phyloP scores from a whole-genome alignment of 192 early-diverging fungal species.

The Linnemannia zychae region DNA sequence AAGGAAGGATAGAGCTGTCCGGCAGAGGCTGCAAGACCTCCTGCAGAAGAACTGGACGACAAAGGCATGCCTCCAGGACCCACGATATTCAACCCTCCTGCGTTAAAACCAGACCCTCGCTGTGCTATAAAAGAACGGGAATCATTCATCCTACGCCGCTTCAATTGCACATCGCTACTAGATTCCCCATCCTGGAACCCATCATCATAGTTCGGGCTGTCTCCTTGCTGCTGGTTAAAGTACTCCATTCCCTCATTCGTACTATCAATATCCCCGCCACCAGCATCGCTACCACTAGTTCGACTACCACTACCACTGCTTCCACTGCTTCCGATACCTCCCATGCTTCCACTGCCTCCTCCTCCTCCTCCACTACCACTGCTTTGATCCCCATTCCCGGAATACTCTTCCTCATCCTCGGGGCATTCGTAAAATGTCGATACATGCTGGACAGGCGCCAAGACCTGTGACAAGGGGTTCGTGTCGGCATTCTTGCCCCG shows the following conservation, averaged over 20 bases:
- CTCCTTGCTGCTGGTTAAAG: background rate
- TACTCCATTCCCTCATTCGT: background rate
- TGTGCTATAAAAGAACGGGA: background rate
- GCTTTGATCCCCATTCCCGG: background rate
- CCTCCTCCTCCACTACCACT: constrained; percentile 34
- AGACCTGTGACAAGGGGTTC: constrained; percentile 53
- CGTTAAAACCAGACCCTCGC: background rate
- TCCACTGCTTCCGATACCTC: background rate
- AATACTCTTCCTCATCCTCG: constrained; percentile 57
- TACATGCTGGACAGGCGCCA: constrained; percentile 56
- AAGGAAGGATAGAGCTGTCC: background rate
- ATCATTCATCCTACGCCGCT: background rate
- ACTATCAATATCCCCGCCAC: background rate
- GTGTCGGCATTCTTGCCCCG: constrained; percentile 53
- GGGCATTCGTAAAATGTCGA: constrained; percentile 48
- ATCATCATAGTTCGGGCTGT: background rate
- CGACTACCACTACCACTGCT: background rate
- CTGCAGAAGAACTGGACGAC: background rate
- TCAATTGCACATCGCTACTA: background rate
- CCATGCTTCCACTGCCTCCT: background rate
- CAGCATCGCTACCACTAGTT: background rate
- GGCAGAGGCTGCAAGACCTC: background rate
- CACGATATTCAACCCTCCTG: background rate
- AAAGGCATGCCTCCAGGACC: background rate
- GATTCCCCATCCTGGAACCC: background rate